Evolutionary conservation across 2,329 filamentous ascomycete genomes (phyloP).

Genomic region (Aspergillus sojae): DNA sequence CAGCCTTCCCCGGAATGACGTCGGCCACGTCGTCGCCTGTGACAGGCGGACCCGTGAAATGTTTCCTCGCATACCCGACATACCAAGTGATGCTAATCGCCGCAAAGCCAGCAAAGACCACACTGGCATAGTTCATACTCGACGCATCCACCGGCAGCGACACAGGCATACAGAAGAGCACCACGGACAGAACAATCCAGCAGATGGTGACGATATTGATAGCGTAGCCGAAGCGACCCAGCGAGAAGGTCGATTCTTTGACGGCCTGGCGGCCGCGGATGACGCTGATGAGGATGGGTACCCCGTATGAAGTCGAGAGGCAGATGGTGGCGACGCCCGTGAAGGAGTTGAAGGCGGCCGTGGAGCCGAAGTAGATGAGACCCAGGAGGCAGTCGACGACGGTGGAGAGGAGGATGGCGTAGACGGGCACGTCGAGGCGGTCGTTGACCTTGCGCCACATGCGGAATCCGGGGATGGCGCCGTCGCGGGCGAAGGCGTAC

Average conservation of each 20-base stretch:
- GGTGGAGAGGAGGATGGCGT: conserved; percentile 69
- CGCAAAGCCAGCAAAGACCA: conserved; percentile 66
- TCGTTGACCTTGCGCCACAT: conserved; percentile 69
- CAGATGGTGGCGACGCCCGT: conserved; percentile 81
- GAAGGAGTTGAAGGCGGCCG: conserved; percentile 77
- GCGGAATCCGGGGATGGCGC: conserved; percentile 70
- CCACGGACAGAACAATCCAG: conserved; percentile 71
- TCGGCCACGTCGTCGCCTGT: conserved; percentile 32
- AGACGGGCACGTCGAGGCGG: conserved; percentile 69
- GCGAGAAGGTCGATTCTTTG: conserved; percentile 66
- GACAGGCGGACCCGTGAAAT: conserved; percentile 62
- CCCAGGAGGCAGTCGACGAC: conserved; percentile 71
- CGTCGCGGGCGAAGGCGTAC: conserved; percentile 75
- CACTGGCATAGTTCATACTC: conserved; percentile 69
- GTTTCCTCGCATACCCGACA: conserved; percentile 62
- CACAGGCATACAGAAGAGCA: conserved; percentile 76
- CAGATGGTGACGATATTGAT: conserved; percentile 70
- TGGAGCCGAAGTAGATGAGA: conserved; percentile 77
- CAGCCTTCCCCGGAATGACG: conserved; percentile 35
- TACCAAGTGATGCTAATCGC: conserved; percentile 65
- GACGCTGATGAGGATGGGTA: conserved; percentile 73
- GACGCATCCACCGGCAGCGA: conserved; percentile 59
- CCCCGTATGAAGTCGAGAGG: conserved; percentile 72
- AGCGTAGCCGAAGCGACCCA: conserved; percentile 67
- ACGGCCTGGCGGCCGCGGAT: conserved; percentile 68